These are phyloP conservation scores for Tieghemostelium lacteum DNA, from an alignment of 78 protist genomes.

Conservation along the genomic window DNA sequence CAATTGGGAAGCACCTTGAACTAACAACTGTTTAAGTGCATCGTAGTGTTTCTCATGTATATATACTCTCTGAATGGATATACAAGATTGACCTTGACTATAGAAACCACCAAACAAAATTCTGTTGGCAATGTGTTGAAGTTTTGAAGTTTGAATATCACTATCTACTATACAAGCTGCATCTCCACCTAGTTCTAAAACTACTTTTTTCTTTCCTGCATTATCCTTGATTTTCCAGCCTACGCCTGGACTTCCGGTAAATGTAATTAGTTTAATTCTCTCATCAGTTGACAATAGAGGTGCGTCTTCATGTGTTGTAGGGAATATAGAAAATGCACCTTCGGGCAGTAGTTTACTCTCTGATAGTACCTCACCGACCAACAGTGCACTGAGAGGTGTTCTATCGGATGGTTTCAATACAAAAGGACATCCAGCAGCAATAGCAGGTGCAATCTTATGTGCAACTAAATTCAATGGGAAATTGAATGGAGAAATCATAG, in stretches of 20 bases:
- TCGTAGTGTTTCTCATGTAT: slow-evolving; percentile 81
- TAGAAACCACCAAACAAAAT: slow-evolving; percentile 86
- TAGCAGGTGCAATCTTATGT: slow-evolving; percentile 89
- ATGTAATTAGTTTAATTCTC: slow-evolving; percentile 80
- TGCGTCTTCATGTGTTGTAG: slow-evolving; percentile 65
- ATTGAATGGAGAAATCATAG: slow-evolving; percentile 88
- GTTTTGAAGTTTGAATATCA: slow-evolving; percentile 6
- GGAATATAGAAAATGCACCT: slow-evolving; percentile 83
- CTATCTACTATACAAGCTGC: slow-evolving; percentile 87
- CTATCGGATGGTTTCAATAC: slow-evolving; percentile 87
- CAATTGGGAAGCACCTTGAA: slow-evolving; percentile 23
- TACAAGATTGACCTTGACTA: slow-evolving; percentile 89
- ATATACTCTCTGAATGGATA: slow-evolving; percentile 83
- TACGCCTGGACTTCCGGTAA: slow-evolving; percentile 79
- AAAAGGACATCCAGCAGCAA: slow-evolving; percentile 85
- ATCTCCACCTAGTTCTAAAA: slow-evolving; percentile 89
- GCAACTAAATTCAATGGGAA: slow-evolving; percentile 88
- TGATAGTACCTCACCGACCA: slow-evolving; percentile 83
- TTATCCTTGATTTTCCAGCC: slow-evolving; percentile 85
- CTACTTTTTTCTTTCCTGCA: slow-evolving; percentile 81
- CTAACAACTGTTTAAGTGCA: slow-evolving; percentile 15
- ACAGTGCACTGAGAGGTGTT: slow-evolving; percentile 82
- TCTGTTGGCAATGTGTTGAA: slow-evolving; percentile 64
- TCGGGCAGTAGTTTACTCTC: slow-evolving; percentile 51
- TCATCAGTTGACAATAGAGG: slow-evolving; percentile 47